A percentile compares a stretch with the other conserved stretches of the same genome.
These are phyloP conservation scores for Monosporozyma unispora DNA, from an alignment of 805 yeast species.

Conservation along the genomic window DNA sequence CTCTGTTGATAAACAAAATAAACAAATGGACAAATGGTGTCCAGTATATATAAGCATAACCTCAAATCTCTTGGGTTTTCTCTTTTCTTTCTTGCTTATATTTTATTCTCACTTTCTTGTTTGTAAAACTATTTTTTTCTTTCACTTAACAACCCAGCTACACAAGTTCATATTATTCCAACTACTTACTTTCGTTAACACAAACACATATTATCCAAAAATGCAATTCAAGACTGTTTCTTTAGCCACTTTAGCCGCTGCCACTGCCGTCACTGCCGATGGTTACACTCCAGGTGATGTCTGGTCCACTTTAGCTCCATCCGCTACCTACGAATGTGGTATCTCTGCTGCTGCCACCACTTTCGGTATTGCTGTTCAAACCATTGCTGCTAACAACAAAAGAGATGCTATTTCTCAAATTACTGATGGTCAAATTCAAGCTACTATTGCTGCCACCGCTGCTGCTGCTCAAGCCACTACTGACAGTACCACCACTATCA, in stretches of 20 bases:
- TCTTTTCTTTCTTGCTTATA: neutral
- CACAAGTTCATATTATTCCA: neutral
- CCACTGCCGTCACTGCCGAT: slow-evolving; percentile 31
- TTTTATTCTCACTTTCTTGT: neutral
- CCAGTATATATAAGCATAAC: neutral
- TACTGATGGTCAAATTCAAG: slow-evolving; percentile 41
- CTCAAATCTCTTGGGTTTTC: neutral
- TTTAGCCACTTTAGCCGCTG: slow-evolving; percentile 24
- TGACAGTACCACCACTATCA: slow-evolving; percentile 25
- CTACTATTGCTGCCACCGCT: slow-evolving; percentile 34
- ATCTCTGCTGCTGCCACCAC: slow-evolving; percentile 43
- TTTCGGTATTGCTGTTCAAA: slow-evolving; percentile 63
- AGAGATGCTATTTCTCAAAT: slow-evolving; percentile 37
- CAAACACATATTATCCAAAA: neutral
- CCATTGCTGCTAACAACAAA: slow-evolving; percentile 25
- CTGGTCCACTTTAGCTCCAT: slow-evolving; percentile 66
- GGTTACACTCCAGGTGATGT: slow-evolving; percentile 56
- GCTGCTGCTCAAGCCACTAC: slow-evolving; percentile 25
- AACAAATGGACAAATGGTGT: no score
- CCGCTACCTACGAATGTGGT: slow-evolving; percentile 45
- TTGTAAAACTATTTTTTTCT: neutral
- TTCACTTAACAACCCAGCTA: neutral
- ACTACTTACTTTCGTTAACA: slow-evolving; percentile 3
- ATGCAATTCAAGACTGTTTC: slow-evolving; percentile 19
- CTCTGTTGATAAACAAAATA: neutral